Evolutionary conservation across 148 eudicot species (phyloP), one percentile per base, ranked within the genome.

Genomic region (Rhododendron henanense): DNA sequence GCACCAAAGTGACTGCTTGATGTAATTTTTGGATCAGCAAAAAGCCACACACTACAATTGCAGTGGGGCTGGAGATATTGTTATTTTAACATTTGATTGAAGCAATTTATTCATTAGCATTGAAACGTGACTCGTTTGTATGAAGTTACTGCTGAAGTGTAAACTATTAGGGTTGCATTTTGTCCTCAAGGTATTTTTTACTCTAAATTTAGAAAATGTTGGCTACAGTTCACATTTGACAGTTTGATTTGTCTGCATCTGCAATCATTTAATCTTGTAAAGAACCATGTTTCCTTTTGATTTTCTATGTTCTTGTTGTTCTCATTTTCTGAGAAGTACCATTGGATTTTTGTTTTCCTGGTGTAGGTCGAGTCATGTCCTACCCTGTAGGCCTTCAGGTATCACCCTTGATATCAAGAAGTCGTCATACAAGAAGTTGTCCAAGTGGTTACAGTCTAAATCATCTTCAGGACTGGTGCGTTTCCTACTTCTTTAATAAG

Each of bases 391-490:
- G 90, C 98, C 98, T 84, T 85, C 95, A 67, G 96, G 98, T 45
- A 61, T 92, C 76, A 93, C 94, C 77, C 91, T 97, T 81, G 98
- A 95, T 90, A 92, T 97, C 59, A 93, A 93, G 87, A 97, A 94
- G 91, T 95, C 99, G 73, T 95, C 99, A 61, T 88, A 89, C 91
- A 97, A 97, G 92, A 97, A 97, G 91, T 86, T 95, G 87, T 92
- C 98, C 48, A 97, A 97, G 89, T 97, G 98, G 99, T 89, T 97
- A 85, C 98, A 90, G 83, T 93, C 98, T 47, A 94, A 91, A 91
- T 90, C 98, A 37, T 90, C 93, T 86, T 85, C 82, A 78, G 96
- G 96, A 88, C 81, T 94, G 98, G 99, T 95, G 84, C 53, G 87
- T 61, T 50, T 84, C n/a, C 41, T 82, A 57, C 50, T 78, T 78